Conservation (phyloP, 345 rosid genomes). For the Raphanus sativus region DNA sequence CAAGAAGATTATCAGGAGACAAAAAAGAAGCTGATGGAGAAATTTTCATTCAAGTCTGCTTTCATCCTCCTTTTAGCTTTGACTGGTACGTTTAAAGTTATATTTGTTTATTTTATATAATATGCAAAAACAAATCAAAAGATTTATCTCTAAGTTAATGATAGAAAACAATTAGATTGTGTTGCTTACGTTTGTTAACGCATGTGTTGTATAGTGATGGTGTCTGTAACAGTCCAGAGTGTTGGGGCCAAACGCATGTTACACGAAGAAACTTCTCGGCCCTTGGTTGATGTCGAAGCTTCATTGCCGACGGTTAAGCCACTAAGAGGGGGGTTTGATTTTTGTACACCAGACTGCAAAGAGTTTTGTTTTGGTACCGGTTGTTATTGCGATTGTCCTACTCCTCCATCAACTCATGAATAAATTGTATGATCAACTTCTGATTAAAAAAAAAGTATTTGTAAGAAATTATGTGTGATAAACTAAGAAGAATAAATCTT, state of each 20-base stretch:
- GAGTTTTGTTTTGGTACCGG: neutral
- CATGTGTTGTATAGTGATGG: slow-evolving; percentile 18
- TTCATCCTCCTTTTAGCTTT: slow-evolving; percentile 13
- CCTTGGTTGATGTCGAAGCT: neutral
- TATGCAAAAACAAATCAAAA: neutral
- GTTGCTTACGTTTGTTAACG: neutral
- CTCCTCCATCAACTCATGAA: neutral
- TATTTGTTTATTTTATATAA: neutral
- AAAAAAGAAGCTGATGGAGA: neutral
- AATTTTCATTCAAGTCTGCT: neutral
- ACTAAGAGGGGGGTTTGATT: neutral
- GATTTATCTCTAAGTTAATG: neutral
- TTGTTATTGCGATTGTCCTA: neutral
- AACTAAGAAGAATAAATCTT: neutral
- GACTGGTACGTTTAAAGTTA: neutral
- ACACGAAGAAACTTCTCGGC: neutral
- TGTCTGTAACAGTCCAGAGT: neutral
- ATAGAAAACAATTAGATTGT: neutral
- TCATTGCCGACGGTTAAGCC: neutral
- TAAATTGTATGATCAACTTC: neutral
- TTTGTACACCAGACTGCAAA: slow-evolving; percentile 4
- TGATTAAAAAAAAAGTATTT: neutral
- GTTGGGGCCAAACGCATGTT: slow-evolving; percentile 13
- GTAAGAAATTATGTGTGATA: neutral
- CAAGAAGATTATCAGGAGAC: neutral